These are phyloP conservation scores for Trichoderma orchidacearum DNA, from an alignment of 495 filamentous ascomycete genomes.

Conservation along the genomic window DNA sequence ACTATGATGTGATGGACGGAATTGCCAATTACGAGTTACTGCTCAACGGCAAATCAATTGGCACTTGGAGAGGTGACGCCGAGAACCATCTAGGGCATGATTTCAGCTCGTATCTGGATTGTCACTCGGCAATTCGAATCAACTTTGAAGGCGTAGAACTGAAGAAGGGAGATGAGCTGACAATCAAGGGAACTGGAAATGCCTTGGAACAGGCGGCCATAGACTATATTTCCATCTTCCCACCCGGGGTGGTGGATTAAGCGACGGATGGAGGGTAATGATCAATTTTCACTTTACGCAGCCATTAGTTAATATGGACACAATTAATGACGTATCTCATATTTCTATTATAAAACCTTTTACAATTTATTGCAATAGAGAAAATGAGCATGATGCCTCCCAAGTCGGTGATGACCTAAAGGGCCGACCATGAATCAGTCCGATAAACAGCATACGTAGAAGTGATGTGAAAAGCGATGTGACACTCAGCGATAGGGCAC, in stretches of 20 bases:
- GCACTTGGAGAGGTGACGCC: conserved; percentile 42
- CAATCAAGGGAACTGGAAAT: conserved; percentile 44
- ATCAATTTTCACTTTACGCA: too few relatives aligned
- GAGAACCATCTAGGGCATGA: conserved; percentile 44
- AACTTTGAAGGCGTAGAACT: conserved; percentile 40
- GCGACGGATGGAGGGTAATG: too few relatives aligned
- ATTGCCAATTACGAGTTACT: conserved; percentile 37
- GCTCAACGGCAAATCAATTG: conserved; percentile 36
- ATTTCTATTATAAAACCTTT: too few relatives aligned
- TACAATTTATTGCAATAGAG: too few relatives aligned
- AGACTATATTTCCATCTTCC: conserved; percentile 53
- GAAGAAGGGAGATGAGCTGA: conserved; percentile 39
- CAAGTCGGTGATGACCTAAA: too few relatives aligned
- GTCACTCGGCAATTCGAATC: conserved; percentile 47
- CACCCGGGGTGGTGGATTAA: conserved; percentile 45
- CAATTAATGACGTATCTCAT: too few relatives aligned
- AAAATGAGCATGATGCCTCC: too few relatives aligned
- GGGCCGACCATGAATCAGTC: too few relatives aligned
- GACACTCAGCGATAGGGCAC: too few relatives aligned
- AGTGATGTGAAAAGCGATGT: too few relatives aligned
- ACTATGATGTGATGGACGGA: conserved; percentile 48
- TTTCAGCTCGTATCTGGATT: conserved; percentile 42
- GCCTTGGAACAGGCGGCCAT: conserved; percentile 48
- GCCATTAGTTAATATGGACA: too few relatives aligned
- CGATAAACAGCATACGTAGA: too few relatives aligned